A percentile compares a stretch with the other conserved stretches of the same genome.
These are phyloP conservation scores for Takakia lepidozioides DNA, from an alignment of 225 moss, liverwort and hornwort species.

Conservation along the genomic window DNA sequence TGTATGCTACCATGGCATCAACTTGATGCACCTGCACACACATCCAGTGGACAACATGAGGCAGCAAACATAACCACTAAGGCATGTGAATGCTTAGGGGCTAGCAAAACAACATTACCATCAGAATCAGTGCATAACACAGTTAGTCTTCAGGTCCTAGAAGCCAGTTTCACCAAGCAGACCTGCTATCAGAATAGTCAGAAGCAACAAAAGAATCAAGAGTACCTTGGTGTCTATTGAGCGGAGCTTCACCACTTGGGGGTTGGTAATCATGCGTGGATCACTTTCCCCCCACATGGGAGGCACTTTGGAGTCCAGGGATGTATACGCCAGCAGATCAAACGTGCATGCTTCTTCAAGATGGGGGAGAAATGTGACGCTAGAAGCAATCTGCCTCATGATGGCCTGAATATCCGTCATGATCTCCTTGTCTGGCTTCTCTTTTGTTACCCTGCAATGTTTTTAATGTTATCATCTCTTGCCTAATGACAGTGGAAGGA, in stretches of 20 bases:
- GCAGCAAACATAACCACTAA: too few species aligned
- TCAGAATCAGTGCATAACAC: too few species aligned
- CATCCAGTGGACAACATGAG: too few species aligned
- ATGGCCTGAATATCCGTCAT: constrained; percentile 94
- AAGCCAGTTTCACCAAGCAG: too few species aligned
- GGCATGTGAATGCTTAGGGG: too few species aligned
- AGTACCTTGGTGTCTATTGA: constrained; percentile 84
- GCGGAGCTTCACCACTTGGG: constrained; percentile 80
- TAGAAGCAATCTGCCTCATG: constrained; percentile 88
- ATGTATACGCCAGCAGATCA: constrained; percentile 89
- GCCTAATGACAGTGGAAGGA: too few species aligned
- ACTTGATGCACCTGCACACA: constrained; percentile 49
- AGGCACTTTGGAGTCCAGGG: constrained; percentile 78
- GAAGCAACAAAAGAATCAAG: too few species aligned
- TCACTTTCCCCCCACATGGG: constrained; percentile 91
- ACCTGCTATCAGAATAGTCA: too few species aligned
- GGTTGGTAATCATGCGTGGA: constrained; percentile 77
- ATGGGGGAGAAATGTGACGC: constrained; percentile 90
- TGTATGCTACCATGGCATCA: constrained; percentile 61
- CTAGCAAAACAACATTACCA: too few species aligned
- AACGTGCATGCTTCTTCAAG: constrained; percentile 93
- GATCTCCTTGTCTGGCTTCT: constrained; percentile 88
- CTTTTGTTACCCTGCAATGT: constrained; percentile 56
- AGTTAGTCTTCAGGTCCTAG: too few species aligned
- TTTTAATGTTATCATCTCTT: too few species aligned